Base-by-base conservation (phyloP, 495 filamentous ascomycete genomes). In the Cryomyces minteri region DNA sequence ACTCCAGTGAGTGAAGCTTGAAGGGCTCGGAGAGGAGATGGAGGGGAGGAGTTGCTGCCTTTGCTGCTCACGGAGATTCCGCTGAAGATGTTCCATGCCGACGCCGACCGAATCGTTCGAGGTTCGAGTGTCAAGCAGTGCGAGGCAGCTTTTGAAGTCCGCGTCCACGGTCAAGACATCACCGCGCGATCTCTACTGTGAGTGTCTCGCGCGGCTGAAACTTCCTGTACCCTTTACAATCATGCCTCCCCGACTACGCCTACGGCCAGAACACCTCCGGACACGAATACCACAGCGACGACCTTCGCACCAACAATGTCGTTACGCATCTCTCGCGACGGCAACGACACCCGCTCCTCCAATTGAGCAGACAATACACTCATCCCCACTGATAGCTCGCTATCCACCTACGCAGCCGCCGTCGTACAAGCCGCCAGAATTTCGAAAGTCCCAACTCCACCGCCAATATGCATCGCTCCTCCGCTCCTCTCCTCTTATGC, bases 371-470 rank as follows among this genome's bases (percentile, higher is more conserved):
- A 77, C 65, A 61, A 73, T 57, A 56, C 61, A 57, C 56, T 72
- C 71, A 53, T 62, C 60, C 53, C 72, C 60, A 6, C 68, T 72
- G 30, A 66, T 76, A n/a, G 54, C 63, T 18, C 62, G 64, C 50
- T 73, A 65, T 50, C 79, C 84, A 30, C 69, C 74, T 5, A 82
- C 77, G 0, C 87, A 93, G 62, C 88, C 87, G 1, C 88, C 87
- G 7, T 95, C 85, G 32, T 77, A 90, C 61, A 80, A 85, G 53
- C 80, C 77, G 31, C 74, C 88, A 36, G 80, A 92, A 51, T 74
- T 78, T 57, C 83, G 90, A 50, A 93, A 95, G 67, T 79, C 88
- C n/a, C 88, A 96, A 61, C 79, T 98, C 39, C 80, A 92, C 51
- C 79, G 90, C 41, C 74, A 82, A 61, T 98, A 98, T 67, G 88